Evolutionary conservation across 495 filamentous ascomycete species (phyloP).

Genomic region (Daldinia decipiens): DNA sequence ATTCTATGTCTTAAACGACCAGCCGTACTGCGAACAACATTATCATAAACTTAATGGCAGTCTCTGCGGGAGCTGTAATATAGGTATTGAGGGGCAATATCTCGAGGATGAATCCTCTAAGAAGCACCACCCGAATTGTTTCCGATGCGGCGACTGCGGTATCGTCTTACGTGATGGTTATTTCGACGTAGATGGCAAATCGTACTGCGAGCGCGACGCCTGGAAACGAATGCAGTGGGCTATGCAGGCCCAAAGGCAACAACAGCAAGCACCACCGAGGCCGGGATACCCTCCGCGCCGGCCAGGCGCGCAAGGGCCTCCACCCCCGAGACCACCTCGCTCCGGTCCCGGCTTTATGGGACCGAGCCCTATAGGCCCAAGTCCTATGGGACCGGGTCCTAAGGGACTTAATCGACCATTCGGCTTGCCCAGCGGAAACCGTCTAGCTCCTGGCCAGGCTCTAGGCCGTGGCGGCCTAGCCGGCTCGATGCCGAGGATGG

Average conservation of each 20-base stretch:
- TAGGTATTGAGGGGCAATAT: slow-evolving; percentile 93
- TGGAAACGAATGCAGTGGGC: slow-evolving; percentile 65
- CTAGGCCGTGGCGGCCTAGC: slow-evolving; percentile 41
- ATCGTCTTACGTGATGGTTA: slow-evolving; percentile 71
- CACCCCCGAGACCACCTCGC: slow-evolving; percentile 50
- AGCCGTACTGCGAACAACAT: slow-evolving; percentile 89
- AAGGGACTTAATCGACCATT: slow-evolving; percentile 42
- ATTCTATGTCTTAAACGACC: slow-evolving; percentile 90
- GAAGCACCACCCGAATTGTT: slow-evolving; percentile 89
- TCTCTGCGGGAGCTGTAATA: slow-evolving; percentile 79
- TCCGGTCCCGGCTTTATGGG: slow-evolving; percentile 40
- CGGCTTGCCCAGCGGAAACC: slow-evolving; percentile 46
- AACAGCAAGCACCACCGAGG: slow-evolving; percentile 46
- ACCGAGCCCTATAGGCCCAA: slow-evolving; percentile 14
- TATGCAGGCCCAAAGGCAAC: slow-evolving; percentile 47
- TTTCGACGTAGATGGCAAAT: slow-evolving; percentile 62
- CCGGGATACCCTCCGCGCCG: slow-evolving; percentile 50
- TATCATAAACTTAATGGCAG: slow-evolving; percentile 93
- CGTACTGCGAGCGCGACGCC: slow-evolving; percentile 89
- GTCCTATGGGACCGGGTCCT: slow-evolving; percentile 22
- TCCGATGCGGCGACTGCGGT: slow-evolving; percentile 77
- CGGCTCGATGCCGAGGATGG: slow-evolving; percentile 57
- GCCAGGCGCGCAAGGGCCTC: slow-evolving; percentile 46
- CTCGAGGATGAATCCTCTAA: slow-evolving; percentile 81
- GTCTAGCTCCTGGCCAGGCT: slow-evolving; percentile 49